Percentiles rank a stretch among this genome's conserved stretches.
These are phyloP conservation scores for Hyaloscypha hepaticicola DNA, from an alignment of 495 filamentous ascomycete genomes.

Conservation along the genomic window DNA sequence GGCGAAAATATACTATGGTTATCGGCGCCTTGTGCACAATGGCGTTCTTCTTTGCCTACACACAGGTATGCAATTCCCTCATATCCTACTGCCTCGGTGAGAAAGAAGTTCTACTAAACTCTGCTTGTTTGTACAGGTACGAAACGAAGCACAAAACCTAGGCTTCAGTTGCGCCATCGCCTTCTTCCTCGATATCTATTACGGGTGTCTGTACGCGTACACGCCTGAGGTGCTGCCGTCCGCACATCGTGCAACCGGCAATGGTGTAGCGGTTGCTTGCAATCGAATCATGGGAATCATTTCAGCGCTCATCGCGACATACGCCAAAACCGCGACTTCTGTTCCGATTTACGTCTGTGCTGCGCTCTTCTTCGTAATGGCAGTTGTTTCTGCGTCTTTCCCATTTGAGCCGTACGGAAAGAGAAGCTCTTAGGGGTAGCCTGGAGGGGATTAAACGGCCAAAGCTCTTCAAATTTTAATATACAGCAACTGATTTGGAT, in stretches of 20 bases:
- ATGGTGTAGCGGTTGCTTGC: conserved; percentile 65
- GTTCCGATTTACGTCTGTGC: conserved; percentile 71
- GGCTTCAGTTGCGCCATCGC: conserved; percentile 65
- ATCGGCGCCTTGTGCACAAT: conserved; percentile 60
- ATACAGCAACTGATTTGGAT: neutral
- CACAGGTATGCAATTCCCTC: no score
- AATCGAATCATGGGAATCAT: conserved; percentile 75
- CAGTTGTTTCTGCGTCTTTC: conserved; percentile 54
- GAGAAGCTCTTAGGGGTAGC: conserved; percentile 56
- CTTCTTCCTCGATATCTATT: conserved; percentile 70
- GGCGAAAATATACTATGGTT: conserved; percentile 64
- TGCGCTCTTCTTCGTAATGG: conserved; percentile 64
- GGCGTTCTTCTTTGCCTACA: conserved; percentile 71
- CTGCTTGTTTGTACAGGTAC: no score
- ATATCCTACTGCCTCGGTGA: no score
- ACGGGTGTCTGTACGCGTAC: conserved; percentile 68
- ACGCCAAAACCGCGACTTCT: conserved; percentile 55
- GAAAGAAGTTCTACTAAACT: no score
- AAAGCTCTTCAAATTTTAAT: neutral
- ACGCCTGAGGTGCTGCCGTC: conserved; percentile 61
- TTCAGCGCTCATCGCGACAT: conserved; percentile 61
- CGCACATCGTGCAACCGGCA: conserved; percentile 68
- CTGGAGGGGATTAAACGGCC: neutral
- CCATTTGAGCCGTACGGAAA: conserved; percentile 72
- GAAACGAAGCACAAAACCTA: conserved; percentile 56